Conservation (phyloP, 768 basidiomycete genomes). For the Pisolithus orientalis region DNA sequence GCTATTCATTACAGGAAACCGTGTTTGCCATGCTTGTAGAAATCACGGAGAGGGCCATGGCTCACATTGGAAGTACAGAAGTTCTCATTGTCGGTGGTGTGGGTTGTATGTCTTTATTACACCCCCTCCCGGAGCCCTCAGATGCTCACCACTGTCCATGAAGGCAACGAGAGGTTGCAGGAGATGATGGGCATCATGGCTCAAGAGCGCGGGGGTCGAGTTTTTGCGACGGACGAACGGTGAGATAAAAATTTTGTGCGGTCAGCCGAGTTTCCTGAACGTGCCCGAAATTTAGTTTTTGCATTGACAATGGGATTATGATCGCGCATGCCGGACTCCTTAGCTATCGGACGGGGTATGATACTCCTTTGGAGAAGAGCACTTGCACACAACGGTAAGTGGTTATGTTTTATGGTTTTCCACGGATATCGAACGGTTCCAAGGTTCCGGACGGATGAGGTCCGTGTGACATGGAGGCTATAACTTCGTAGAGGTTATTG, state of each 20-base stretch:
- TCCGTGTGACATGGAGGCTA: conserved; percentile 82
- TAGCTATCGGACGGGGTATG: conserved; percentile 83
- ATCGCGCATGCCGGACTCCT: conserved; percentile 97
- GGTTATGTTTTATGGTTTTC: conserved; percentile 7
- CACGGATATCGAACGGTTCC: not conserved
- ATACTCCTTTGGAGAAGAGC: conserved; percentile 71
- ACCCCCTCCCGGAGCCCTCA: not conserved
- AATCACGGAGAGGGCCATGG: conserved; percentile 98
- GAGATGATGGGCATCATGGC: conserved; percentile 99
- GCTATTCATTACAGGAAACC: conserved; percentile 95
- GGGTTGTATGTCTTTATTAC: conserved; percentile 67
- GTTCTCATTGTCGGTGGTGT: conserved; percentile 98
- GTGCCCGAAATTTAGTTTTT: conserved; percentile 58
- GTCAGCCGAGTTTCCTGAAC: not conserved
- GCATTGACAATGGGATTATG: conserved; percentile 99
- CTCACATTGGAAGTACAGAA: conserved; percentile 93
- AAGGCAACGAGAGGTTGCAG: conserved; percentile 89
- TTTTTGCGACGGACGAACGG: conserved; percentile 97
- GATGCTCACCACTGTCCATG: not conserved
- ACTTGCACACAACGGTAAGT: conserved; percentile 85
- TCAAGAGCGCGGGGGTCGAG: conserved; percentile 74
- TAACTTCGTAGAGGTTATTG: conserved; percentile 2
- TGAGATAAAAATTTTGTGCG: conserved; percentile 25
- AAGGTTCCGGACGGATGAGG: conserved; percentile 94
- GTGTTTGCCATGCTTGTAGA: conserved; percentile 98